Conservation (phyloP, 2,329 filamentous ascomycete species). For the Grosmannia huntii region DNA sequence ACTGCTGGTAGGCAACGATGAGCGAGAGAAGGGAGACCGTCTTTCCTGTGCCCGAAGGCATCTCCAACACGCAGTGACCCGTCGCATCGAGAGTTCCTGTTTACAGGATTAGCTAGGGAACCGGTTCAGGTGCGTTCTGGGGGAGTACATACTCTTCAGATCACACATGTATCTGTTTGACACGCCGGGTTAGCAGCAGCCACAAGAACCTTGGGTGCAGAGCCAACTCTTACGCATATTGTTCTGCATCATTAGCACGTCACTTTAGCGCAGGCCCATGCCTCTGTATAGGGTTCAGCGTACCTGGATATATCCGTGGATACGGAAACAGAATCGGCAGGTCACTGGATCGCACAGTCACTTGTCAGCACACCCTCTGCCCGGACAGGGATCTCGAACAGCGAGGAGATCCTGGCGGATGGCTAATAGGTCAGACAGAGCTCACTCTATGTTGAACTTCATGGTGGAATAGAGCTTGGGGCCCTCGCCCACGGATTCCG, state of each 20-base stretch:
- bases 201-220: not conserved
- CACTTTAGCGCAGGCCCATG: not conserved
- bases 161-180: conserved; percentile 40
- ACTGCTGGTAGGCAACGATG: conserved; percentile 92
- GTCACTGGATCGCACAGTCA: conserved; percentile 25
- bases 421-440: not conserved
- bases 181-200: not conserved
- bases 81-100: conserved; percentile 74
- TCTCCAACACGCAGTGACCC: conserved; percentile 93
- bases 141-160: conserved; percentile 32
- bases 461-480: conserved; percentile 20
- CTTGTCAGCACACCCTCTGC: not conserved
- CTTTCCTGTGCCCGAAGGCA: conserved; percentile 98
- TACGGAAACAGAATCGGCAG: conserved; percentile 45
- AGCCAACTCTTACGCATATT: conserved; percentile 29
- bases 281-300: not conserved
- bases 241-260: conserved; percentile 23
- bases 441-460: conserved; percentile 40
- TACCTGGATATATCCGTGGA: conserved; percentile 35
- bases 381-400: not conserved
- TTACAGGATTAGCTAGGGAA: not conserved
- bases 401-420: not conserved
- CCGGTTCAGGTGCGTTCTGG: too few relatives aligned
- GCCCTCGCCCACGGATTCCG: not conserved
- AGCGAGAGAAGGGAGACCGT: conserved; percentile 89